Base-by-base conservation (phyloP, 2,329 filamentous ascomycete genomes). In the Madurella fahalii region DNA sequence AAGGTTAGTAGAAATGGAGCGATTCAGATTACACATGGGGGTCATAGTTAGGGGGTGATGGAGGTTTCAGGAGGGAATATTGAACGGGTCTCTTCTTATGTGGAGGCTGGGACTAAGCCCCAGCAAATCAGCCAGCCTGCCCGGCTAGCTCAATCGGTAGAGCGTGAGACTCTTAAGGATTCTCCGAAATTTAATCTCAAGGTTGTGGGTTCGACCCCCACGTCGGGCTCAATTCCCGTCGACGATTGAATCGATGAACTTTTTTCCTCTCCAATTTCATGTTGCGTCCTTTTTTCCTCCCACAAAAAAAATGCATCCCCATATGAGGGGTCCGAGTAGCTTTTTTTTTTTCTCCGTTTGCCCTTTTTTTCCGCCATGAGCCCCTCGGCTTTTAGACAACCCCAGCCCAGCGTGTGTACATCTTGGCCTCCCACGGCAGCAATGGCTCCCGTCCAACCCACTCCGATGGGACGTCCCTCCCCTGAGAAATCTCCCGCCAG, bases 131-230 rank as follows among this genome's bases (percentile, higher is more conserved):
- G 9, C 18, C 20, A 52, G 45, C 50, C 50, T 41, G 48, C 13
- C 31, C 73, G 77, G 78, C 76, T 84, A 83, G 80, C 80, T 83
- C 80, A 83, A 83, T 83, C 79, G 79, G 80, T 85, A 86, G 83
- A 86, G 82, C 82, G 82, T 85, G 78, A 84, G 82, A 85, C 83
- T 85, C 83, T 81, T 80, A 80, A 79, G 45, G 42, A 52, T 52
- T 51, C 47, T 55, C 48, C 53, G 44, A 25, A 25, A 25, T 4
- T 25, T 41, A 16, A 57, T 57, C 54, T 57, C 54, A 57, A 57
- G 54, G 54, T 57, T 57, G 54, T 50, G 54, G 54, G 54, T 57
- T 57, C 54, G 54, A 57, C 54, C 54, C 54, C 54, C 54, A 50
- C 54, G 54, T 57, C 50, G 50, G 54, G 54, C 54, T 57, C 54